Percentiles rank a stretch among this genome's conserved stretches.
phyloP scores from a whole-genome alignment of 2,329 filamentous ascomycete genomes.

The Periconia digitata region DNA sequence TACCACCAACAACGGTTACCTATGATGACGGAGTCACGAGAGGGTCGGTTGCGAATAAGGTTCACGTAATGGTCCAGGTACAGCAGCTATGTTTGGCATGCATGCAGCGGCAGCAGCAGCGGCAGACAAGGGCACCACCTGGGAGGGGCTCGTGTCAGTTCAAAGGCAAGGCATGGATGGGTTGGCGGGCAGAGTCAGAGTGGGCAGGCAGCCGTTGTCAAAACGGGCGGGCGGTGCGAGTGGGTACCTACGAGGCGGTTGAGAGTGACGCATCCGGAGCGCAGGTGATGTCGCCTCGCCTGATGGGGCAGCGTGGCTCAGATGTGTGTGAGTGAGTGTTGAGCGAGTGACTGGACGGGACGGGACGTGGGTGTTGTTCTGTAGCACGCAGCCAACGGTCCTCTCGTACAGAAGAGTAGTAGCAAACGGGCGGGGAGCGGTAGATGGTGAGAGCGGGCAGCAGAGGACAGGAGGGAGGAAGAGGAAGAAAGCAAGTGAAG shows the following conservation, averaged over 20 bases:
- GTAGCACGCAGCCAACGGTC: no score
- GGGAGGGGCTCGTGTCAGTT: conserved; percentile 18
- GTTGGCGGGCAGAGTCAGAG: background rate
- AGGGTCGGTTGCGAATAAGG: conserved; percentile 14
- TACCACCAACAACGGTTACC: conserved; percentile 13
- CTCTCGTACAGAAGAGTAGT: no score
- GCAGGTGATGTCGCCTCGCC: conserved; percentile 17
- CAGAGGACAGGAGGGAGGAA: background rate
- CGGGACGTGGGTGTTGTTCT: no score
- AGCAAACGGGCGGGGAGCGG: background rate
- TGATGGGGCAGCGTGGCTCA: no score
- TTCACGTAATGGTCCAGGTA: conserved; percentile 6
- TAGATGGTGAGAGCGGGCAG: background rate
- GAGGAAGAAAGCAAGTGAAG: background rate
- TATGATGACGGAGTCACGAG: conserved; percentile 23
- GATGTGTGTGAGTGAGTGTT: no score
- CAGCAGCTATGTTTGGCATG: conserved; percentile 3
- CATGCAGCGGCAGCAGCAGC: conserved; percentile 12
- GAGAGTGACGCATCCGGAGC: conserved; percentile 34
- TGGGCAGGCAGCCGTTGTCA: conserved; percentile 7
- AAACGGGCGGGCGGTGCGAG: conserved; percentile 10
- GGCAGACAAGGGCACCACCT: conserved; percentile 11
- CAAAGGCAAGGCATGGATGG: background rate
- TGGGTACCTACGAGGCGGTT: conserved; percentile 28
- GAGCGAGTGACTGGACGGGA: background rate